These are phyloP conservation scores for Solanum bulbocastanum DNA, from an alignment of 257 asterid genomes.

Conservation along the genomic window DNA sequence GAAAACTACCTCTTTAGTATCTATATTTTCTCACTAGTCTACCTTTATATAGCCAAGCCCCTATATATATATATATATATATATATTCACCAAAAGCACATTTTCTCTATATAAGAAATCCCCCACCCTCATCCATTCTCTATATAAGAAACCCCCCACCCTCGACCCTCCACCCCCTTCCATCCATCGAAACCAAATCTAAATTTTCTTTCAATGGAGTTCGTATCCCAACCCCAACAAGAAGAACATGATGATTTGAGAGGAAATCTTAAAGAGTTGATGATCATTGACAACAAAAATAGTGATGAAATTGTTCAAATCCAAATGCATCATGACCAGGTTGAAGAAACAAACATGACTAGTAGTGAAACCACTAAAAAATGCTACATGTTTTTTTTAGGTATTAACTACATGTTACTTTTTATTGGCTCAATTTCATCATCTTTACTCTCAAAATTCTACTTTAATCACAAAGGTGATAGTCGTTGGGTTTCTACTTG, in stretches of 20 bases:
- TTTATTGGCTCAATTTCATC: slow-evolving; percentile 48
- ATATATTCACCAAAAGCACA: not conserved
- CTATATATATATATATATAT: not conserved
- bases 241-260: not conserved
- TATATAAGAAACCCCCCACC: not conserved
- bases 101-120: not conserved
- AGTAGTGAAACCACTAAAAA: not conserved
- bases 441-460: slow-evolving; percentile 41
- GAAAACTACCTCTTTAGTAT: not conserved
- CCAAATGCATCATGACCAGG: not conserved
- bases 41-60: not conserved
- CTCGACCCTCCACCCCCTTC: too few species aligned
- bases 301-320: not conserved
- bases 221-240: not conserved
- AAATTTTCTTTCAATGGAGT: not conserved
- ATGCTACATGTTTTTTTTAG: slow-evolving; percentile 24
- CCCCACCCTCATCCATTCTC: not conserved
- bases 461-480: slow-evolving; percentile 61
- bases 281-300: not conserved
- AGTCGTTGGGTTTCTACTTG: slow-evolving; percentile 66
- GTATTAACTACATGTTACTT: slow-evolving; percentile 23
- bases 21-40: not conserved
- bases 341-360: slow-evolving; percentile 10
- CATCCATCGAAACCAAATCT: not conserved
- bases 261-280: not conserved